Base-by-base conservation (phyloP, 1,284 basidiomycete species). In the Microbotryum scabiosae region DNA sequence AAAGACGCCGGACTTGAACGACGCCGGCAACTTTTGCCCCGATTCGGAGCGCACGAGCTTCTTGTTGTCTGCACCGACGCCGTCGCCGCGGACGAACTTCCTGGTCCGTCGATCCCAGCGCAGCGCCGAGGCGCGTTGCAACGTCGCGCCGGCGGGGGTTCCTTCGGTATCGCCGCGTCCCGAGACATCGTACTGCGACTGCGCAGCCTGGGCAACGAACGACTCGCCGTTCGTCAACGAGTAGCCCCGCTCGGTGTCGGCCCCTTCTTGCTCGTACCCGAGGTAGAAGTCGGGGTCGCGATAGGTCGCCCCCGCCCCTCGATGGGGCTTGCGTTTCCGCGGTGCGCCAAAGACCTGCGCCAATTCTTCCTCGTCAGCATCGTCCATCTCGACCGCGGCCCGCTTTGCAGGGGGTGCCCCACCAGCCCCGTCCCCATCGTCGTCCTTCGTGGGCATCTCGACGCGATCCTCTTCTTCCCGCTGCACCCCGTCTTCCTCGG, bases 81-180 rank as follows among this genome's bases (percentile, higher is more conserved):
- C 88, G 47, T 85, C 85, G 8, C 90, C 91, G 69, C 87, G 84
- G 47, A 96, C 80, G 69, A 97, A 97, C 71, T 88, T 91, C 75
- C 97, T 97, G 77, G 91, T 94, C 78, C 94, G 97, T 70, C 88
- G 87, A 76, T 97, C 93, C 96, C 96, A 99, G 36, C 78, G 84
- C 62, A 87, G 73, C 62, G 80, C 80, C 64, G 79, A 79, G 51
- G 85, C 82, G 51, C 82, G 84, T 60, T 85, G 85, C 61, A 84
- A 83, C 61, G 82, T 81, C 16, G 82, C 79, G 32, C 81, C 80
- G 55, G 72, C 60, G 23, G 77, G 20, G 76, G 76, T 47, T 80
- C 84, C 65, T 46, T 69, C 67, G 21, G 64, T 69, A 54, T 92
- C 88, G 69, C 97, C 94, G 60, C 75, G 73, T 14, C 84, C 85